Base-by-base conservation (phyloP, 768 basidiomycete species). In the Termitomyces sp. region DNA sequence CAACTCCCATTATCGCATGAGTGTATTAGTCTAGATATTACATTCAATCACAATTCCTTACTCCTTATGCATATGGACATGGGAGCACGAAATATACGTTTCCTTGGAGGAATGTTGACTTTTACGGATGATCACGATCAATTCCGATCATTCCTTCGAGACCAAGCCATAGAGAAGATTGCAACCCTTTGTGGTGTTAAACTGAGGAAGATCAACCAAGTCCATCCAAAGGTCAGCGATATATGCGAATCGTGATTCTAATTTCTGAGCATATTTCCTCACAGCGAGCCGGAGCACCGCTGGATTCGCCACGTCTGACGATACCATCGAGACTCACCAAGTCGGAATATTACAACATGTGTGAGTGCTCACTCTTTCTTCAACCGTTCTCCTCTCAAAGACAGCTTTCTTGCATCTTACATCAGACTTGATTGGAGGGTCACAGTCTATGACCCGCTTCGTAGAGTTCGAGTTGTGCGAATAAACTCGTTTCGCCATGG, bases 321-420 rank as follows among this genome's bases (percentile, higher is more conserved):
- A 55, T 70, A 49, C 68, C 69, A n/a, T 47, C 36, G 6, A 63
- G 68, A 61, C 61, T 70, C n/a, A 66, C 69, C 2, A 69, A 59
- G 33, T 62, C 66, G 46, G 69, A 72, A 55, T 71, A 65, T 57
- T 73, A 73, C 57, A 61, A 68, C 41, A 62, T 63, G 12, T 70
- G 72, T 72, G 53, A 68, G 70, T 47, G 6, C 20, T 36, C 18
- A 20, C n/a, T 34, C 24, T 33, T 20, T n/a, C 41, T 42, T 2
- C 20, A 16, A 15, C 46, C 2, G n/a, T 18, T 53, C 22, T 31
- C 11, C 13, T n/a, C 15, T 24, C n/a, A 12, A 42, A 39, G 27
- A 13, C 33, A 31, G 39, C 5, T 34, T 24, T n/a, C 6, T 47
- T 48, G n/a, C 16, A 46, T 34, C 15, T n/a, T 2, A 15, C 42